Conservation (phyloP, 345 rosid species). For the Gossypium anomalum region DNA sequence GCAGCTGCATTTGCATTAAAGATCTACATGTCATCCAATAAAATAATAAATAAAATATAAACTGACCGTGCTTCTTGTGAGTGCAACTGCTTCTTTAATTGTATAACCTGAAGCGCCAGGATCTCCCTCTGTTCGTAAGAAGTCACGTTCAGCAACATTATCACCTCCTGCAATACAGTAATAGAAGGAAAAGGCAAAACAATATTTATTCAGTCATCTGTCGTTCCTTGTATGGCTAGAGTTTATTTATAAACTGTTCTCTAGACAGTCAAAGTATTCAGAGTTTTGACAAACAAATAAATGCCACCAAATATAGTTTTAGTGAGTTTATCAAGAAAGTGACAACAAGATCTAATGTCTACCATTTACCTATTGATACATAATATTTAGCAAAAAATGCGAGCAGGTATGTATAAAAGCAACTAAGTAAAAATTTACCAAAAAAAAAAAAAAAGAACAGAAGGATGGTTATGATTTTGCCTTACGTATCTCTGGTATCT, state of each 20-base stretch:
- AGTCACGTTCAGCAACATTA: conserved; percentile 66
- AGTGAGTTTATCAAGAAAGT: neutral
- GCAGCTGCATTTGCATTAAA: neutral
- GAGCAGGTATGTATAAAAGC: neutral
- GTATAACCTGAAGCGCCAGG: conserved; percentile 90
- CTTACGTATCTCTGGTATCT: conserved; percentile 42
- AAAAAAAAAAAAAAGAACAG: neutral
- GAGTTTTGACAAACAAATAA: neutral
- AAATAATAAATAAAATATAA: conserved; percentile 8
- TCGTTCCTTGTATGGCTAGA: neutral
- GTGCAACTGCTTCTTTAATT: conserved; percentile 74
- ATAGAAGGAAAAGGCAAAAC: neutral
- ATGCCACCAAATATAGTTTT: neutral
- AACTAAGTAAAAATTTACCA: neutral
- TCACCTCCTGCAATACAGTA: conserved; percentile 45
- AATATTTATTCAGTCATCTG: neutral
- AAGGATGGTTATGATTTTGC: conserved; percentile 5
- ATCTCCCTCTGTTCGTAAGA: conserved; percentile 83
- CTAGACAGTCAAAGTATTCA: neutral
- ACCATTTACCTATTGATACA: neutral
- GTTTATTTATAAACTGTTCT: neutral
- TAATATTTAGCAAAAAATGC: neutral
- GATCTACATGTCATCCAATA: conserved; percentile 4
- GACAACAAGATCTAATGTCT: neutral
- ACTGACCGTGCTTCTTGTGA: conserved; percentile 79